Percentiles rank a stretch among this genome's conserved stretches.
Evolutionary conservation across 768 basidiomycete genomes (phyloP).

Genomic region (Suillus fuscotomentosus): DNA sequence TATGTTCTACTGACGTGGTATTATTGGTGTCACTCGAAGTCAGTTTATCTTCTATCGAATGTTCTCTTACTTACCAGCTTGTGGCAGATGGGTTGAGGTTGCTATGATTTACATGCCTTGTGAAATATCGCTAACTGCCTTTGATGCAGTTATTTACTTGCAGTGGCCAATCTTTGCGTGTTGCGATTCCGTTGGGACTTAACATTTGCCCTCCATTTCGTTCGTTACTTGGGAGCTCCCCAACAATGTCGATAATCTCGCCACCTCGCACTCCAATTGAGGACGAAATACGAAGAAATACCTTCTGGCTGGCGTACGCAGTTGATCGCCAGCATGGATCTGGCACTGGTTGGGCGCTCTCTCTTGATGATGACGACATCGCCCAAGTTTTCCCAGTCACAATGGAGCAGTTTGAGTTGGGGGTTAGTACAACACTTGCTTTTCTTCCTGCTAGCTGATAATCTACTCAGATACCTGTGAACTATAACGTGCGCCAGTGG

Average conservation of each 20-base stretch:
- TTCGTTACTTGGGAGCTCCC: conserved; percentile 56
- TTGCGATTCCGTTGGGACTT: conserved; percentile 65
- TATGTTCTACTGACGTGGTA: conserved; percentile 67
- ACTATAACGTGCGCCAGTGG: conserved; percentile 61
- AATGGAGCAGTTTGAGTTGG: conserved; percentile 57
- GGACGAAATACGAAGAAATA: conserved; percentile 69
- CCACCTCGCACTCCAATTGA: conserved; percentile 62
- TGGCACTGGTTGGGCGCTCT: conserved; percentile 69
- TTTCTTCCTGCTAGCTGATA: conserved; percentile 9
- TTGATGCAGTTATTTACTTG: conserved; percentile 53
- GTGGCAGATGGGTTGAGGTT: conserved; percentile 71
- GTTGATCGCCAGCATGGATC: conserved; percentile 65
- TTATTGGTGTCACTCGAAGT: conserved; percentile 74
- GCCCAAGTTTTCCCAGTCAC: conserved; percentile 68
- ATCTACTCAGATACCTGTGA: conserved; percentile 41
- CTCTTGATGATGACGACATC: conserved; percentile 72
- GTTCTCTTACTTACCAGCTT: neutral
- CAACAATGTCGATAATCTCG: conserved; percentile 57
- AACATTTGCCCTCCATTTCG: conserved; percentile 67
- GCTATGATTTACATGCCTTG: conserved; percentile 9
- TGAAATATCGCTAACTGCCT: conserved; percentile 7
- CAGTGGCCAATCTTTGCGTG: conserved; percentile 55
- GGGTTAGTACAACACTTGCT: conserved; percentile 39
- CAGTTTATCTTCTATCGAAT: conserved; percentile 15
- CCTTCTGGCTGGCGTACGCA: conserved; percentile 73